These are phyloP conservation scores for Fraxinus velutina DNA, from an alignment of 305 asterid genomes.

Conservation along the genomic window DNA sequence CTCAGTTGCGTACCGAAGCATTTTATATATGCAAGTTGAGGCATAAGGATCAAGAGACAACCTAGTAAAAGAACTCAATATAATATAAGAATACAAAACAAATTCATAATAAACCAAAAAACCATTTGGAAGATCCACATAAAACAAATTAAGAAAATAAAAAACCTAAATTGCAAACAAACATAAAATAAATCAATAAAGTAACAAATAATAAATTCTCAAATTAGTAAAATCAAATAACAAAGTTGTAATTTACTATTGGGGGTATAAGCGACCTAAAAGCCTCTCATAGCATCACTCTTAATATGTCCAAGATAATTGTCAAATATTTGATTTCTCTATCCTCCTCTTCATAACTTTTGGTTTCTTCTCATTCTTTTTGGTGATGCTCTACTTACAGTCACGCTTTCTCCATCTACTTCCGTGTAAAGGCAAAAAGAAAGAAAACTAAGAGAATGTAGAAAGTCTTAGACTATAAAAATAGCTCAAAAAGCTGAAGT, in stretches of 20 bases:
- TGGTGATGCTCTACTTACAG: not conserved
- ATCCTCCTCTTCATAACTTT: not conserved
- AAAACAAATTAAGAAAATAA: not conserved
- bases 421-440: not conserved
- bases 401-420: not conserved
- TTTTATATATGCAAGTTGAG: not conserved
- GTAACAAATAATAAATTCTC: not conserved
- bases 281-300: not conserved
- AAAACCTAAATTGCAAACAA: not conserved
- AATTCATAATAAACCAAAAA: not conserved
- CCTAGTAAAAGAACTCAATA: not conserved
- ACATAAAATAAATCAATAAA: not conserved
- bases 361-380: not conserved
- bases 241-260: too few relatives aligned
- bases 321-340: not conserved
- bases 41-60: not conserved
- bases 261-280: not conserved
- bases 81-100: not conserved
- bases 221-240: not conserved
- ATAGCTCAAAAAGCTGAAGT: not conserved
- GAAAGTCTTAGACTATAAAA: not conserved
- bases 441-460: not conserved
- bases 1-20: not conserved
- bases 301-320: not conserved
- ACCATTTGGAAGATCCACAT: not conserved